Conservation (phyloP, 2,329 filamentous ascomycete genomes). For the Colletotrichum sp. region DNA sequence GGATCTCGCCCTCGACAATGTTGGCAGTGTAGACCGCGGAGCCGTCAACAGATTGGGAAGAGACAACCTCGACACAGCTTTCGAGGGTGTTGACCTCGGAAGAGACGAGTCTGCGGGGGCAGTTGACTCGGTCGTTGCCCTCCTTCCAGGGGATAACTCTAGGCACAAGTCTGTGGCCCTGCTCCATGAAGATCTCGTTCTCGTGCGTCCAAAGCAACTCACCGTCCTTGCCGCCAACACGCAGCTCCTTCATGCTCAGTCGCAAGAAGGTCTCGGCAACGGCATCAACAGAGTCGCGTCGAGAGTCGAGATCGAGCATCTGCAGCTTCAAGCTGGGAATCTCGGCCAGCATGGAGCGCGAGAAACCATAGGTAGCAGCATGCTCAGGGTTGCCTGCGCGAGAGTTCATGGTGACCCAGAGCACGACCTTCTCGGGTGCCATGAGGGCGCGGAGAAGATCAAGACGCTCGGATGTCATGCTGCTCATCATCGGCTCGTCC, state of each 20-base stretch:
- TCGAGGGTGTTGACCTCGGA: slow-evolving; percentile 35
- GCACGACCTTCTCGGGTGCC: slow-evolving; percentile 16
- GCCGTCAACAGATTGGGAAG: slow-evolving; percentile 14
- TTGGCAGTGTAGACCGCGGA: slow-evolving; percentile 24
- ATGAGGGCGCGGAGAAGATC: slow-evolving; percentile 23
- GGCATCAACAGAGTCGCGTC: background rate
- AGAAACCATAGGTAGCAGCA: slow-evolving; percentile 21
- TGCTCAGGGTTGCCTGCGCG: slow-evolving; percentile 23
- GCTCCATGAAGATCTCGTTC: slow-evolving; percentile 36
- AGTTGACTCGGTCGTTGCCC: slow-evolving; percentile 42
- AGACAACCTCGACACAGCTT: slow-evolving; percentile 31
- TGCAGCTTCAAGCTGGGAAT: slow-evolving; percentile 20
- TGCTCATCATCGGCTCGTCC: slow-evolving; percentile 30
- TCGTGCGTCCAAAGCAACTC: slow-evolving; percentile 16
- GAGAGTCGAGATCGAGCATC: slow-evolving; percentile 21
- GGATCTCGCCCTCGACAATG: slow-evolving; percentile 17
- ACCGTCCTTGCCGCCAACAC: background rate
- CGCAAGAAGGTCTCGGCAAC: slow-evolving; percentile 16
- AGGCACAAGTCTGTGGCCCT: slow-evolving; percentile 36
- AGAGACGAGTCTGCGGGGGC: slow-evolving; percentile 38
- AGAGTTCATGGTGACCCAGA: slow-evolving; percentile 28
- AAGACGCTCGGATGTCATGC: slow-evolving; percentile 33
- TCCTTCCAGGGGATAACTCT: slow-evolving; percentile 42
- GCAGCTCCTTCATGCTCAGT: slow-evolving; percentile 1
- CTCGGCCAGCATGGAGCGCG: slow-evolving; percentile 19